Evolutionary conservation across 345 rosid species (phyloP), one percentile per base, ranked within the genome.

Genomic region (Garcia nutans): DNA sequence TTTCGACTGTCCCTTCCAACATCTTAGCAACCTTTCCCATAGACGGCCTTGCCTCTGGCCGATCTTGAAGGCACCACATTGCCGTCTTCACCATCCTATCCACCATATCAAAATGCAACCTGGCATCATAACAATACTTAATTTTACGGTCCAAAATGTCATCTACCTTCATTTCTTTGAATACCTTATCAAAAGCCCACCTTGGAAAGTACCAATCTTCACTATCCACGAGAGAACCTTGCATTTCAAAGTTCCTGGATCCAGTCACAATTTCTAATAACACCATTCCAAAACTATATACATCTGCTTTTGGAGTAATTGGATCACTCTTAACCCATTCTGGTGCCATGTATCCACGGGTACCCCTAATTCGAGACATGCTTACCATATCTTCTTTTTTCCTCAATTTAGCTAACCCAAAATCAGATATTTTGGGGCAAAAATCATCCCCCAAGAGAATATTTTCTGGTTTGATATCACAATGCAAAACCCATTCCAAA

Each of bases 11-110:
- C 11, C 92, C 94, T 84, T 88, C 92, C 77, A 88, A 70, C 91
- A 88, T 90, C 91, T 90, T 90, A 33, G 92, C 92, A 33, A 84
- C 94, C 73, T 86, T 90, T 68, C 92, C 94, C 92, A 90, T 88
- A 0, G 89, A 90, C 1, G 92, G 92, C 77, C 91, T 76, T 49
- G 74, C 52, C 61, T 90, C 94, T 0, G 88, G 88, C 73, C 88
- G 74, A 72, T 88, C 92, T 77, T 90, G 94, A 8, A 90, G 88
- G 83, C 92, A 88, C 94, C 94, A 90, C 83, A 90, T 85, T 2
- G 92, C 91, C 0, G 90, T 88, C 80, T 90, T 87, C 76, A 90
- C 94, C 92, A 88, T 90, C 70, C 94, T 81, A 80, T 88, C 84
- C 37, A 90, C 84, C 86, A 82, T 80, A 20, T 87, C 90, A 67